phyloP scores from a whole-genome alignment of 2,329 filamentous ascomycete species.

The Fragosphaeria purpurea region DNA sequence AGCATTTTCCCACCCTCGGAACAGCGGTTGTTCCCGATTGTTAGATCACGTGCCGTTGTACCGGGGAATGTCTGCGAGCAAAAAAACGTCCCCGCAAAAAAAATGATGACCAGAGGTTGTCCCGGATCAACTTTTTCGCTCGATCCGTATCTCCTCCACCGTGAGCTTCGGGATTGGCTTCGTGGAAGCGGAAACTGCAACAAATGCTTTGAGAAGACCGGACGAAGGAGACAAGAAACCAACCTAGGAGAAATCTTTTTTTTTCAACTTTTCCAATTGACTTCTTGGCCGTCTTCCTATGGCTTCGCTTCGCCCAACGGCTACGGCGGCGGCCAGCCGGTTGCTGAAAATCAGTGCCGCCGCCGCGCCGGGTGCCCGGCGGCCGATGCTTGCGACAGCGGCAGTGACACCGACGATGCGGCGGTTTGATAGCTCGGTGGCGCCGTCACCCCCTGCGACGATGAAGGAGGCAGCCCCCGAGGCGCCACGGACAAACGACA shows the following conservation, averaged over 20 bases:
- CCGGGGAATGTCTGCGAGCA: background rate
- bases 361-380: slow-evolving; percentile 7
- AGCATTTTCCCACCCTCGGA: slow-evolving; percentile 11
- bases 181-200: background rate
- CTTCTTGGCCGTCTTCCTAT: slow-evolving; percentile 28
- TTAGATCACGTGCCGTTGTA: slow-evolving; percentile 14
- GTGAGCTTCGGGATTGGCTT: slow-evolving; percentile 9
- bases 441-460: slow-evolving; percentile 30
- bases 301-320: slow-evolving; percentile 54
- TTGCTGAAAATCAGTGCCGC: slow-evolving; percentile 37
- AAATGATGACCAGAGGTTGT: background rate
- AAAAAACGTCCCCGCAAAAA: slow-evolving; percentile 5
- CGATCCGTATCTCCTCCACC: slow-evolving; percentile 10
- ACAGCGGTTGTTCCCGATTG: slow-evolving; percentile 25
- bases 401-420: slow-evolving; percentile 32
- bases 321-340: slow-evolving; percentile 38
- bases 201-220: too few relatives aligned
- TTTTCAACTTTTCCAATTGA: background rate
- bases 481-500: slow-evolving; percentile 32
- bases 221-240: too few relatives aligned
- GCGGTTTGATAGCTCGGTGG: slow-evolving; percentile 45
- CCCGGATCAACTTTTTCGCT: slow-evolving; percentile 13
- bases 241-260: too few relatives aligned
- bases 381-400: slow-evolving; percentile 23
- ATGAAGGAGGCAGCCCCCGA: slow-evolving; percentile 23